Conservation (phyloP, 2,329 filamentous ascomycete genomes). For the Aspergillus floridensis region DNA sequence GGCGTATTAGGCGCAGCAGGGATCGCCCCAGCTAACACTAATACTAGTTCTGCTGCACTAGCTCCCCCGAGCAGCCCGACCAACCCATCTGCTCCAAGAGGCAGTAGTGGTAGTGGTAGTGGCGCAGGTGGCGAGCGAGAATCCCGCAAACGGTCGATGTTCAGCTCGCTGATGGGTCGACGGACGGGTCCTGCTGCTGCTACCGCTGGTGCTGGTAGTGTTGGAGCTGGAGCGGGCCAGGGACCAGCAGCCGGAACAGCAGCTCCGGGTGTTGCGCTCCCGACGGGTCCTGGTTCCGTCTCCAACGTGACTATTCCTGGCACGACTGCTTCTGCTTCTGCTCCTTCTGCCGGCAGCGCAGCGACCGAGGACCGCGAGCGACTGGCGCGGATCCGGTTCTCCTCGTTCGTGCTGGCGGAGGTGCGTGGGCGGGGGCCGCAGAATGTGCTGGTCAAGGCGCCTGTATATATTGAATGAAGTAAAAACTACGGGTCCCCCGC, state of each 20-base stretch:
- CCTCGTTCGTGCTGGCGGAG: conserved; percentile 71
- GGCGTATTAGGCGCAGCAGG: not conserved
- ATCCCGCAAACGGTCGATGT: conserved; percentile 42
- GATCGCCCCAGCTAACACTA: not conserved
- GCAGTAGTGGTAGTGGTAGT: too few relatives aligned
- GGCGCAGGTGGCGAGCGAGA: conserved; percentile 5
- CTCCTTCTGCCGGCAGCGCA: not conserved
- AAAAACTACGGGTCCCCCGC: too few relatives aligned
- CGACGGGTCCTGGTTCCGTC: not conserved
- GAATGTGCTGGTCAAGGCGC: conserved; percentile 72
- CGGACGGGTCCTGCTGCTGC: conserved; percentile 9
- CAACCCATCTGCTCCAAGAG: not conserved
- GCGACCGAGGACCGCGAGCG: conserved; percentile 8
- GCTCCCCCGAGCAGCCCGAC: not conserved
- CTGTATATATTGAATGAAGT: conserved; percentile 53
- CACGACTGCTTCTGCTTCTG: not conserved
- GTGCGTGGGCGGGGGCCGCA: conserved; percentile 61
- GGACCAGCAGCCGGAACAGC: not conserved
- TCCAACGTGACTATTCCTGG: not conserved
- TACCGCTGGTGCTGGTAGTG: not conserved
- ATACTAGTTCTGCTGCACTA: not conserved
- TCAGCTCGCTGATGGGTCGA: conserved; percentile 40
- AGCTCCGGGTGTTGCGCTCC: not conserved
- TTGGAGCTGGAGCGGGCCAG: not conserved
- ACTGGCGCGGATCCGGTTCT: conserved; percentile 63